Evolutionary conservation across 1,284 basidiomycete genomes (phyloP).

Genomic region (Trichosporon sp.): DNA sequence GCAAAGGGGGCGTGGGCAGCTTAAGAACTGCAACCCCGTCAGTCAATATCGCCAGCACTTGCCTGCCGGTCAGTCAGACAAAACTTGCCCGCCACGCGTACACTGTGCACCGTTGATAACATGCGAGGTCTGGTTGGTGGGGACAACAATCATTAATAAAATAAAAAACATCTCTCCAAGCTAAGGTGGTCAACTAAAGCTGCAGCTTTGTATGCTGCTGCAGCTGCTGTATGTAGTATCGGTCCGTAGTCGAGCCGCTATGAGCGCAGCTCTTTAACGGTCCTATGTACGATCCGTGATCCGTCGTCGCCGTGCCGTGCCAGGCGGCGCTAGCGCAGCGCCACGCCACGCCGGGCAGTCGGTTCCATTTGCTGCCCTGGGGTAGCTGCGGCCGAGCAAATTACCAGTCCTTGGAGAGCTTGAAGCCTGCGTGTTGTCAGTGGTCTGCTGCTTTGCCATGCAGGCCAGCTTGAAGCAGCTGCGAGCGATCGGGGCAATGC

Average conservation of each 20-base stretch:
- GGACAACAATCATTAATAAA: conserved; percentile 3
- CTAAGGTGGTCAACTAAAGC: too few relatives aligned
- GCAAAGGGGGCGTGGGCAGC: too few relatives aligned
- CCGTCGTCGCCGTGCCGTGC: too few relatives aligned
- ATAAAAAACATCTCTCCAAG: not conserved
- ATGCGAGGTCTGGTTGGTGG: too few relatives aligned
- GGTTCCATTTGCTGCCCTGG: too few relatives aligned
- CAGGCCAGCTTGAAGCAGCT: too few relatives aligned
- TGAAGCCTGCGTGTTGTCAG: conserved; percentile 34
- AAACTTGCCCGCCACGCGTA: not conserved
- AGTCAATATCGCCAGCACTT: not conserved
- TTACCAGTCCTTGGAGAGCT: conserved; percentile 48
- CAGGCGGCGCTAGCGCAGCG: too few relatives aligned
- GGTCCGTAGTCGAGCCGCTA: too few relatives aligned
- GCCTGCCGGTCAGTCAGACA: not conserved
- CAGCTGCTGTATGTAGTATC: not conserved
- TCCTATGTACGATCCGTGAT: too few relatives aligned
- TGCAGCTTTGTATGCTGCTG: too few relatives aligned
- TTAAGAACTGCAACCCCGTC: too few relatives aligned
- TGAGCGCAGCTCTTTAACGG: not conserved
- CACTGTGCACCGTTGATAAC: not conserved
- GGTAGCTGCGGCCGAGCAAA: not conserved
- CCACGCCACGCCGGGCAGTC: too few relatives aligned
- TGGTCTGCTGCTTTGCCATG: not conserved
- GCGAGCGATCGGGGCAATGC: not conserved